phyloP scores from a whole-genome alignment of 1,284 basidiomycete species.

The Heterobasidion annosum region DNA sequence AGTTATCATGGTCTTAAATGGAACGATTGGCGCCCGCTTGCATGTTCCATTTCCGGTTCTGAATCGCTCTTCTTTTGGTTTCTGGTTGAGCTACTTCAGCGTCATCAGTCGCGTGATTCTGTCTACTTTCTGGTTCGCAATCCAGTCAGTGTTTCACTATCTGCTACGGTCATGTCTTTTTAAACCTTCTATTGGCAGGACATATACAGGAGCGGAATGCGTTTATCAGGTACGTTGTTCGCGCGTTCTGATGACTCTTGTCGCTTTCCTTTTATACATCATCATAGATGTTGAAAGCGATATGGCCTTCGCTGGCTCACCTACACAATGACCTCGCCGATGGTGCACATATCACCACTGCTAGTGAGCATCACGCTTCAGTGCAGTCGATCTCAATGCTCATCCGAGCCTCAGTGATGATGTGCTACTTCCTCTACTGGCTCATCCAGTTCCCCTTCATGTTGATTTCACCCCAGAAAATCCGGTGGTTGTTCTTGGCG shows the following conservation, averaged over 20 bases:
- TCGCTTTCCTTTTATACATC: background rate
- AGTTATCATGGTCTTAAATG: constrained; percentile 53
- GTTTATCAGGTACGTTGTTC: constrained; percentile 40
- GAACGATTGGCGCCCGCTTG: constrained; percentile 63
- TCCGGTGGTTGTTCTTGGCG: constrained; percentile 63
- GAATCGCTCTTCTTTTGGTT: constrained; percentile 71
- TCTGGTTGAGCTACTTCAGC: constrained; percentile 72
- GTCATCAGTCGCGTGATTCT: constrained; percentile 67
- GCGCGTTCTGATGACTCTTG: background rate
- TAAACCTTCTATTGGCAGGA: constrained; percentile 21
- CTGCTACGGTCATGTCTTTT: too few relatives aligned
- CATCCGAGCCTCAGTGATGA: constrained; percentile 32
- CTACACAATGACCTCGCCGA: constrained; percentile 57
- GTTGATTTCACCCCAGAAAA: constrained; percentile 67
- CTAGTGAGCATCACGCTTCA: constrained; percentile 26
- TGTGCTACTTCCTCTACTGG: constrained; percentile 80
- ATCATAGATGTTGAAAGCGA: constrained; percentile 63
- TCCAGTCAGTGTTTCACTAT: background rate
- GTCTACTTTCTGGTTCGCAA: constrained; percentile 72
- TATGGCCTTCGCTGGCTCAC: constrained; percentile 63
- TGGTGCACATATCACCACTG: constrained; percentile 54
- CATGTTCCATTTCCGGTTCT: constrained; percentile 66
- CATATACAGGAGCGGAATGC: constrained; percentile 55
- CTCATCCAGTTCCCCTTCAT: constrained; percentile 63
- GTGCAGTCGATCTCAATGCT: background rate